Base-by-base conservation (phyloP, 306 rosid genomes). In the Cicer judaicum region DNA sequence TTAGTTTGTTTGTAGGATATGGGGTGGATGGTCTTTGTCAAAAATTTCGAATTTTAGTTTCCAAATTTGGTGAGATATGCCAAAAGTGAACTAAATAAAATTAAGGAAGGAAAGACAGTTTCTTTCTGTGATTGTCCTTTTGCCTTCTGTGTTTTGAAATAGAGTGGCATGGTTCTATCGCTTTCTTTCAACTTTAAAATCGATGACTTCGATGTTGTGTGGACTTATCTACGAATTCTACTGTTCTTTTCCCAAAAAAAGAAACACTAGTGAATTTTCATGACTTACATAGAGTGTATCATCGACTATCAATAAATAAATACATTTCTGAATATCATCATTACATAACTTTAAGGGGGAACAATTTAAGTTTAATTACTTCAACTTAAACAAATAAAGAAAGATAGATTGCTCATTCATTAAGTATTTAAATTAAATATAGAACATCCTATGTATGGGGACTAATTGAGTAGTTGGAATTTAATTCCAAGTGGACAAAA, bases 131-230 rank as follows among this genome's bases (percentile, higher is more conserved):
- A 5, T 72, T 82, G 85, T 77, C 76, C 5, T 59, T 77, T 66
- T 82, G 79, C 73, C 53, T 79, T 41, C 15, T 16, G 41, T 16
- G 41, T 50, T 36, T 68, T 50, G 29, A 70, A 52, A 70, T 8
- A 70, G 72, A 50, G 67, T 8, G 82, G 82, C 73, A 64, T 72
- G 53, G 54, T 64, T 72, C 83, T 55, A 72, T 72, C 74, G 43
- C 78, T 79, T 72, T 79, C 73, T 64, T 56, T 9, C 2, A 39
- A 43, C 74, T 79, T 78, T 72, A 72, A 79, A 72, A 64, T 79
- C 74, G 78, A 79, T 79, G 73, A 79, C 74, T 79, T 72, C 78
- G 19, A 72, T 79, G 68, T 53, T 72, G 0, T 63, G 64, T 70
- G 78, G 68, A 71, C 44, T 72, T 43, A 3, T 72, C 52, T 64